phyloP scores from a whole-genome alignment of 1,284 basidiomycete species.

The Chiua sp. region DNA sequence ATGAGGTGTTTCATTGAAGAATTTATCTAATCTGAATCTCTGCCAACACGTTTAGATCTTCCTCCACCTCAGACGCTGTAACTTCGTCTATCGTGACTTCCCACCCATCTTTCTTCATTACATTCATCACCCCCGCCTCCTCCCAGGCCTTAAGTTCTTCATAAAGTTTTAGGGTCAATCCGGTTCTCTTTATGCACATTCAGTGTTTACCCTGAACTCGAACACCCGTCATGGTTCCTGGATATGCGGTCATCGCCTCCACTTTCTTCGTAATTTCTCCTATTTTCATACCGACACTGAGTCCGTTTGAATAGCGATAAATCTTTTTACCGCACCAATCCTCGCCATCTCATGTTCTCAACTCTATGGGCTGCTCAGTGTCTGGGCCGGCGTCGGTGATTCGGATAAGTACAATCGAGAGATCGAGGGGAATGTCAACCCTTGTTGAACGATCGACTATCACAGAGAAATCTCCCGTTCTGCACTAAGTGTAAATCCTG shows the following conservation, averaged over 20 bases:
- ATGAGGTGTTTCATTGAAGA: no score
- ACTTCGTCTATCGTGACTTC: no score
- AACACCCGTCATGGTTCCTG: constrained; percentile 44
- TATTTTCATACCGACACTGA: constrained; percentile 54
- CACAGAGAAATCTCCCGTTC: no score
- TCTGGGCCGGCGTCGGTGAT: constrained; percentile 69
- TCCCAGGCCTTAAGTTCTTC: neutral
- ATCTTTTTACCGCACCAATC: constrained; percentile 79
- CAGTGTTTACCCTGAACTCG: neutral
- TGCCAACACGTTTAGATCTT: no score
- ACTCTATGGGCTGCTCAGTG: constrained; percentile 80
- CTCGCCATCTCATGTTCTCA: constrained; percentile 78
- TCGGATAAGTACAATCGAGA: no score
- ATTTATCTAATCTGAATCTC: no score
- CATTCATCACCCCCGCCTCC: neutral
- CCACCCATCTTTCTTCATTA: no score
- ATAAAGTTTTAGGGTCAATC: neutral
- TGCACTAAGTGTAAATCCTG: no score
- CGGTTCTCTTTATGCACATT: neutral
- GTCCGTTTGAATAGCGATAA: constrained; percentile 55
- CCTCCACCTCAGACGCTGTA: no score
- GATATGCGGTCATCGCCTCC: constrained; percentile 68
- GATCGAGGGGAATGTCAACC: no score
- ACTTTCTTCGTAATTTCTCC: constrained; percentile 77
- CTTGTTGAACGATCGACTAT: no score